Base-by-base conservation (phyloP, 1,284 basidiomycete genomes). In the Schizopora paradoxa region DNA sequence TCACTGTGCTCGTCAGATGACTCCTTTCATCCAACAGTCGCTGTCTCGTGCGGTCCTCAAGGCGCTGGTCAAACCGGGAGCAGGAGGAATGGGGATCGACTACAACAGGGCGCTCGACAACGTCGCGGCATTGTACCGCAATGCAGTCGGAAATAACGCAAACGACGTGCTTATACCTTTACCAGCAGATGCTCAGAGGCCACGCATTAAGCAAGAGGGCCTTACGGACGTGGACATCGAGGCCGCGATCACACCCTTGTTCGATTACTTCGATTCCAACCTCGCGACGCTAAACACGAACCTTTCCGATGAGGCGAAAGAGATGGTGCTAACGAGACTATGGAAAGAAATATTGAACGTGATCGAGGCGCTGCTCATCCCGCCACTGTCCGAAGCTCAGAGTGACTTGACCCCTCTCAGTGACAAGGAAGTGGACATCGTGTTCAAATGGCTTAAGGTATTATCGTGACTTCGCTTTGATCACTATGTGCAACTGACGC, bases 211-310 rank as follows among this genome's bases (percentile, higher is more conserved):
- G 34, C 81, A 85, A 1, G 86, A 84, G 53, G 84, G 78, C 50
- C 72, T 89, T 34, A 90, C 89, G 2, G 96, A 99, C 58, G 77
- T 91, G 25, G 92, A 99, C 65, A 92, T 99, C 56, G 96, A 99
- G 65, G 77, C 86, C 45, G 95, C 93, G 1, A 95, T 99, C 52
- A 68, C 86, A 28, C 87, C 92, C 0, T 68, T 99, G 16, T 91
- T 99, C 59, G 95, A 99, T 63, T 99, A 98, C 67, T 89, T 99
- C 51, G 95, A 99, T 52, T 84, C 86, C 27, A 97, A 96, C 59
- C 75, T 97, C 43, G 87, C 91, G 53, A 93, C 91, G 4, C 74
- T 99, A 40, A 94, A 96, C 58, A 91, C 88, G 10, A 86, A 87
- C 49, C 70, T 99, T 41, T 87, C 86, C 49, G 78, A 86, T 26